Percentiles rank a stretch among this genome's conserved stretches.
phyloP scores from a whole-genome alignment of 2,329 filamentous ascomycete species.

The Penicillium janthinellum region DNA sequence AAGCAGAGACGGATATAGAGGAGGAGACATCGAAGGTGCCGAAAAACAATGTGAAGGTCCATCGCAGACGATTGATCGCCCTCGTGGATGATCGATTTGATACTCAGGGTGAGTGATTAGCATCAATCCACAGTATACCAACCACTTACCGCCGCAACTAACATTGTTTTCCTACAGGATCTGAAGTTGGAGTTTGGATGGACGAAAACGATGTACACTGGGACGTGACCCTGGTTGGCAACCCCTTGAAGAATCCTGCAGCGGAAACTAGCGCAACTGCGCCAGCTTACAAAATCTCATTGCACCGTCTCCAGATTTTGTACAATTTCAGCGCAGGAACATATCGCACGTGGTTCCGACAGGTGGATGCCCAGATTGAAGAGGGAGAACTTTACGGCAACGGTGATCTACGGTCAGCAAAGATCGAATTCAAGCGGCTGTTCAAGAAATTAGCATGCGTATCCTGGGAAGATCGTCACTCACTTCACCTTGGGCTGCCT shows the following conservation, averaged over 20 bases:
- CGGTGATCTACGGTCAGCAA: slow-evolving; percentile 2
- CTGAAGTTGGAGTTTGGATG: slow-evolving; percentile 8
- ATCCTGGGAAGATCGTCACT: slow-evolving; percentile 7
- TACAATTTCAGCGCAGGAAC: not conserved
- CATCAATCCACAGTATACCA: not conserved
- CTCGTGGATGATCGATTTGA: slow-evolving; percentile 1
- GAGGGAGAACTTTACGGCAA: not conserved
- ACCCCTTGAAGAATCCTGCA: not conserved
- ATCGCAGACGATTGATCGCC: not conserved
- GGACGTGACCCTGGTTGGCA: slow-evolving; percentile 16
- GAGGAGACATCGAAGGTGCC: not conserved
- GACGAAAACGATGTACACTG: slow-evolving; percentile 11
- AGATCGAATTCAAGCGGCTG: not conserved
- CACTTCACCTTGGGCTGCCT: not conserved
- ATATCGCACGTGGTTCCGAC: not conserved
- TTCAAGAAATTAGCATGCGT: slow-evolving; percentile 3
- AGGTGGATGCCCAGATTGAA: not conserved
- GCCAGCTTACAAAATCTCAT: not conserved
- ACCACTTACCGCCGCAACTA: not conserved
- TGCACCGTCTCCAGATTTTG: slow-evolving; percentile 13
- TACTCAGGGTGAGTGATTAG: not conserved
- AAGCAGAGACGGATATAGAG: not conserved
- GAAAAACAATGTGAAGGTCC: not conserved
- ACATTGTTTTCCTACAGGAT: not conserved
- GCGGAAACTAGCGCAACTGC: too few relatives aligned